Evolutionary conservation across 306 rosid genomes (phyloP).

Genomic region (Hylodesmum podocarpum): DNA sequence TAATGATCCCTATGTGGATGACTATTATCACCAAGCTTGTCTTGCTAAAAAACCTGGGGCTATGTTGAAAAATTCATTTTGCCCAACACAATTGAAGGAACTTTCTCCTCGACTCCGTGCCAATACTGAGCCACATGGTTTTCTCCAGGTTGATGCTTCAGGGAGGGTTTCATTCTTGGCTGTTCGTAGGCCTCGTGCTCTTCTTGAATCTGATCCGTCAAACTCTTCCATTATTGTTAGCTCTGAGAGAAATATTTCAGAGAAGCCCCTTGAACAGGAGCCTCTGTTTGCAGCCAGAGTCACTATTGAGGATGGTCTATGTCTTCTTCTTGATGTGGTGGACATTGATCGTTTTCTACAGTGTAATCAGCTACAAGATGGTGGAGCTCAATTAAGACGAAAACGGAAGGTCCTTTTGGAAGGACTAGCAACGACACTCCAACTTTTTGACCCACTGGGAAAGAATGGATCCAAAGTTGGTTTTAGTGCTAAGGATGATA

Average conservation of each 20-base stretch:
- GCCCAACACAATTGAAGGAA: slow-evolving; percentile 56
- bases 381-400: slow-evolving; percentile 51
- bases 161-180: slow-evolving; percentile 53
- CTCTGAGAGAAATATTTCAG: slow-evolving; percentile 45
- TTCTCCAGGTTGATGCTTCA: slow-evolving; percentile 44
- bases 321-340: slow-evolving; percentile 59
- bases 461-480: slow-evolving; percentile 54
- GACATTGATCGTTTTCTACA: slow-evolving; percentile 53
- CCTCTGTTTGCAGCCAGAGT: slow-evolving; percentile 60
- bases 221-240: slow-evolving; percentile 39
- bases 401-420: slow-evolving; percentile 55
- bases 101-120: slow-evolving; percentile 44
- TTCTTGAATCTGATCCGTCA: slow-evolving; percentile 51
- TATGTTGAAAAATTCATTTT: slow-evolving; percentile 45
- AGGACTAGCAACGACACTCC: slow-evolving; percentile 58
- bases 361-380: slow-evolving; percentile 49
- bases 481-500: slow-evolving; percentile 51
- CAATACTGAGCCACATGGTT: slow-evolving; percentile 41
- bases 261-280: slow-evolving; percentile 58
- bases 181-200: slow-evolving; percentile 54
- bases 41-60: slow-evolving; percentile 43
- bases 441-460: slow-evolving; percentile 57
- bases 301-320: slow-evolving; percentile 53
- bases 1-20: slow-evolving; percentile 50
- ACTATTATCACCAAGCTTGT: slow-evolving; percentile 58